These are phyloP conservation scores for Gossypium australe DNA, from an alignment of 345 rosid genomes.

Conservation along the genomic window DNA sequence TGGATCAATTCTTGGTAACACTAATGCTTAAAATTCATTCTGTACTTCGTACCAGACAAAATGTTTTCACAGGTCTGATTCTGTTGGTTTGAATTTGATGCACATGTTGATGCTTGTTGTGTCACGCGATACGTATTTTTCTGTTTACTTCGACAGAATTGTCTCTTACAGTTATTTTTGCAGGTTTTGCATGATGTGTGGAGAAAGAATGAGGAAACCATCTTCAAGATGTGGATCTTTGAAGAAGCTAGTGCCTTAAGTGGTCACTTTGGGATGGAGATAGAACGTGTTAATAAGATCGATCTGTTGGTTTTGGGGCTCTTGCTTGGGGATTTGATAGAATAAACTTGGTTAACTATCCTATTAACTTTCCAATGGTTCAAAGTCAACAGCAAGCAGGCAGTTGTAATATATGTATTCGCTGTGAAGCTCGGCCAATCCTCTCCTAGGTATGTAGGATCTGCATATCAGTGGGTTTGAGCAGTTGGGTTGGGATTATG, in stretches of 20 bases:
- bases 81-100: not conserved
- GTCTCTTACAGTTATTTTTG: not conserved
- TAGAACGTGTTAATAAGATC: conserved; percentile 32
- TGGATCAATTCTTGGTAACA: not conserved
- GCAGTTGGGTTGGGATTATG: conserved; percentile 10
- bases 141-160: not conserved
- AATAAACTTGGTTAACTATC: conserved; percentile 29
- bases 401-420: conserved; percentile 5
- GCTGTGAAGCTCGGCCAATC: too few relatives aligned
- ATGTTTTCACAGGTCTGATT: not conserved
- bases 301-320: conserved; percentile 26
- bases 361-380: conserved; percentile 23
- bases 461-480: conserved; percentile 13
- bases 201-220: conserved; percentile 24
- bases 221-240: conserved; percentile 26
- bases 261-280: conserved; percentile 41
- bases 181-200: conserved; percentile 36
- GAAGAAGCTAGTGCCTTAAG: conserved; percentile 34
- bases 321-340: conserved; percentile 26
- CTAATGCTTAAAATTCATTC: not conserved
- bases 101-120: not conserved
- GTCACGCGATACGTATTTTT: not conserved
- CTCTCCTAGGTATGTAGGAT: not conserved
- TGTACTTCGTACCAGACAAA: not conserved
- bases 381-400: not conserved